Base-by-base conservation (phyloP, 192 early-diverging fungal species). In the Spizellomyces punctatus region DNA sequence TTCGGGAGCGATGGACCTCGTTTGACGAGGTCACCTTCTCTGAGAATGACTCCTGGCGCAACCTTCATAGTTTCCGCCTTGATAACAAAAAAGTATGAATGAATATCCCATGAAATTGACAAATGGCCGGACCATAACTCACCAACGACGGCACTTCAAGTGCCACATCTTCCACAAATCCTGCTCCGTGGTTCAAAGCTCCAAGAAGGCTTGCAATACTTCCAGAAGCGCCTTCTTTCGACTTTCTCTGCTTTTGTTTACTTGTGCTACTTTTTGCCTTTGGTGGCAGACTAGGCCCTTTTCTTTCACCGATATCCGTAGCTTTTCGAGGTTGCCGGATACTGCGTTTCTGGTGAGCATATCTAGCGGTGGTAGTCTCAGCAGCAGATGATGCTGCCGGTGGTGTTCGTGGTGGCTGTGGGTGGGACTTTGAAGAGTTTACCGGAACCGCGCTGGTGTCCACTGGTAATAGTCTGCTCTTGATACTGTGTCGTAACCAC, bases 51-150 rank as follows among this genome's bases (percentile, higher is more conserved):
- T 6, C 83, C 83, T 1, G 83, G 58, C 21, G 77, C 80, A 21
- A 85, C 36, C 49, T 74, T 71, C 78, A 85, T 82, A 6, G 81
- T 82, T 8, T 85, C 83, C 8, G 75, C 67, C 83, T 85, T 49
- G 44, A 49, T 5, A 41, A 5, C 16, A 6, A 58, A 58, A 5
- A 27, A 12, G 0, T 21, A 19, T 42, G 5, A 19, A 10, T 46
- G 43, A 43, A 14, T 21, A 46, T 17, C 14, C 6, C 7, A 66
- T 12, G 43, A 22, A 16, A 19, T 19, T 8, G n/a, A 22, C 45
- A 59, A 46, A 17, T 19, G 14, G 50, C 50, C 14, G 17, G 50
- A 19, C 12, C 14, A 54, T n/a, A 19, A 65, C 56, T 16, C 27
- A 64, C 54, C 72, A 71, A 47, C 36, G 54, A 50, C 6, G 67